Percentiles rank a stretch among this genome's conserved stretches.
Conservation (phyloP, 257 asterid genomes). For the Ocimum tenuiflorum region DNA sequence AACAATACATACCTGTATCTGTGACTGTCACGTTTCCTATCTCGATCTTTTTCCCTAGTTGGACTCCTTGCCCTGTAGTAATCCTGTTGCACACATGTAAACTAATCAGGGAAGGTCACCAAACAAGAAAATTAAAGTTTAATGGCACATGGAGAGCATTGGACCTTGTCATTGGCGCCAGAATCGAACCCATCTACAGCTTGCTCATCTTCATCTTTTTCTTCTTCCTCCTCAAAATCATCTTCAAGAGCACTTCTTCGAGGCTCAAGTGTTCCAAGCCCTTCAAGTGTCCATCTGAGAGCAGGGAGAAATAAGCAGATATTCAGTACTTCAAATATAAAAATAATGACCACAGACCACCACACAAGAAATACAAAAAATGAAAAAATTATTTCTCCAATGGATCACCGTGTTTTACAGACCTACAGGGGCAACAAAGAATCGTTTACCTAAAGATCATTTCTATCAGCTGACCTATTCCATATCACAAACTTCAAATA, state of each 20-base stretch:
- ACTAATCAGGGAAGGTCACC: conserved; percentile 2
- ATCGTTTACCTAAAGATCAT: not conserved
- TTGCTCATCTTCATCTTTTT: conserved; percentile 83
- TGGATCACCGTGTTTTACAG: not conserved
- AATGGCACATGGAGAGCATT: not conserved
- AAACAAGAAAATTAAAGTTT: not conserved
- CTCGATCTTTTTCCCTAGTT: conserved; percentile 79
- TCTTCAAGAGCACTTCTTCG: conserved; percentile 97
- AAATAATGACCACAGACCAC: not conserved
- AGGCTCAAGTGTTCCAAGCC: conserved; percentile 62
- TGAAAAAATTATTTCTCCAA: not conserved
- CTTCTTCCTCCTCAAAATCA: conserved; percentile 98
- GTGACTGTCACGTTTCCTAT: conserved; percentile 76
- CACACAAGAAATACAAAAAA: not conserved
- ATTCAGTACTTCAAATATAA: conserved; percentile 6
- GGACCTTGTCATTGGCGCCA: conserved; percentile 60
- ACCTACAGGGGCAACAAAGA: not conserved
- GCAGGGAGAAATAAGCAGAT: conserved; percentile 12
- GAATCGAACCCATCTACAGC: conserved; percentile 51
- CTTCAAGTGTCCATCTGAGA: conserved; percentile 72
- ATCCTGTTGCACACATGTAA: conserved; percentile 42
- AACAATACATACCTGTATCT: conserved; percentile 49
- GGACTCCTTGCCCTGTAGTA: conserved; percentile 68
- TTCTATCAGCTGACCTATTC: not conserved
- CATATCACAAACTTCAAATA: not conserved